Conservation (phyloP, 495 filamentous ascomycete genomes). For the Melanomma pulvis-pyrius region DNA sequence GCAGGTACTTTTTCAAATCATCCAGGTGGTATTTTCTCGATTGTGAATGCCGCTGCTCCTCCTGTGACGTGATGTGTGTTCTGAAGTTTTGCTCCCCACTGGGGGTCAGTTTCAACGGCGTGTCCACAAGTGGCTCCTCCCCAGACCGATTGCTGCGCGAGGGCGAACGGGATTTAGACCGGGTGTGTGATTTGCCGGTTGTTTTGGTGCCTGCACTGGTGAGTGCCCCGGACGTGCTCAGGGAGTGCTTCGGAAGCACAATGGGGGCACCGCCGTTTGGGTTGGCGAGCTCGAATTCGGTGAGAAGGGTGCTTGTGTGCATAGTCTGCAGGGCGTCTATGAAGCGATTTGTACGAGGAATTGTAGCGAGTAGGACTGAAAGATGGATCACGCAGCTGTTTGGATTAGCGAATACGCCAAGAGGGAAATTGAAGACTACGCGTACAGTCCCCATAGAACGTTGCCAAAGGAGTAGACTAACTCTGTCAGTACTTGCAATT, state of each 20-base stretch:
- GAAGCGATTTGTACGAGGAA: conserved; percentile 32
- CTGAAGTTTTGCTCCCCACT: conserved; percentile 14
- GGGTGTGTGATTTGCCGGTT: neutral
- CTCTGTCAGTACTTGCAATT: neutral
- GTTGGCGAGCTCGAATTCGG: conserved; percentile 28
- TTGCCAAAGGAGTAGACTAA: conserved; percentile 1
- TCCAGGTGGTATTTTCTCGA: conserved; percentile 2
- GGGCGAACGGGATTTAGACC: neutral
- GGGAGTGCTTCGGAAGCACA: conserved; percentile 1
- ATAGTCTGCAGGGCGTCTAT: conserved; percentile 18
- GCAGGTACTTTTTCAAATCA: conserved; percentile 17
- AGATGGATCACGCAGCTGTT: conserved; percentile 17
- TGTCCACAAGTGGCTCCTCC: conserved; percentile 10
- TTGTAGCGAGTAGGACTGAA: conserved; percentile 25
- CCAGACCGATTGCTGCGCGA: conserved; percentile 15
- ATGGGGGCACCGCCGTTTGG: conserved; percentile 7
- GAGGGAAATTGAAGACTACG: neutral
- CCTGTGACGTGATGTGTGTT: conserved; percentile 14
- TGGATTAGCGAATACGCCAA: neutral
- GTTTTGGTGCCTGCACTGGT: neutral
- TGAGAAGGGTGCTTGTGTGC: conserved; percentile 15
- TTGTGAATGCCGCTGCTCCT: neutral
- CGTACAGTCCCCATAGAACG: conserved; percentile 5
- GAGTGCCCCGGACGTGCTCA: neutral
- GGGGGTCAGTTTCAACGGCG: conserved; percentile 13